These are phyloP conservation scores for Cryptococcus jaspeensis DNA, from an alignment of 1,284 basidiomycete genomes.

Conservation along the genomic window DNA sequence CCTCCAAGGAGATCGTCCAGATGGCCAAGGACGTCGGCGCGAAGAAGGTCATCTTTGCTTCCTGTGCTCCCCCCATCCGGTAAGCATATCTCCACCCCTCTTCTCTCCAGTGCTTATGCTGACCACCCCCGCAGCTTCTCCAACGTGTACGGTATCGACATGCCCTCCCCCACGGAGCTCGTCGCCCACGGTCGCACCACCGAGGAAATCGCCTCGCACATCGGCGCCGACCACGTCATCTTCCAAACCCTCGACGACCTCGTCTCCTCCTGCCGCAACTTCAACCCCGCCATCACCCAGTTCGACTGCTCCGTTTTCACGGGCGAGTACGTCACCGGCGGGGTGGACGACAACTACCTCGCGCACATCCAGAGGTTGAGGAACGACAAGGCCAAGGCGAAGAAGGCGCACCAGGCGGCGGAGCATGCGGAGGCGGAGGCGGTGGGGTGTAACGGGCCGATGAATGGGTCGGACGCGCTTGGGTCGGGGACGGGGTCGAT, in stretches of 20 bases:
- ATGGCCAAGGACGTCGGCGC: slow-evolving; percentile 99
- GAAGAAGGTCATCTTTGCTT: slow-evolving; percentile 95
- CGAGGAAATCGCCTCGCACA: slow-evolving; percentile 73
- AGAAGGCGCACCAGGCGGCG: slow-evolving; percentile 39
- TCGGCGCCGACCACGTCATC: slow-evolving; percentile 95
- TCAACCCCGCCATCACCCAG: slow-evolving; percentile 73
- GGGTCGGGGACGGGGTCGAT: slow-evolving; percentile 37
- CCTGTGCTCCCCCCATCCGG: slow-evolving; percentile 94
- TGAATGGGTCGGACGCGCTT: slow-evolving; percentile 50
- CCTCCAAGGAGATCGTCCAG: slow-evolving; percentile 97
- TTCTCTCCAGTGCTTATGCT: not conserved
- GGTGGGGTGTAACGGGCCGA: slow-evolving; percentile 47
- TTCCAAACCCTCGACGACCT: slow-evolving; percentile 95
- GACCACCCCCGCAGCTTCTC: slow-evolving; percentile 63
- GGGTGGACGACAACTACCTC: slow-evolving; percentile 86
- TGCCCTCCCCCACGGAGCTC: slow-evolving; percentile 92
- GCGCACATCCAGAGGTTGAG: slow-evolving; percentile 71
- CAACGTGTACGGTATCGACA: slow-evolving; percentile 99
- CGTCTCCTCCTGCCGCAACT: slow-evolving; percentile 77
- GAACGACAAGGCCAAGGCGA: slow-evolving; percentile 76
- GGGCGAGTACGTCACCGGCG: slow-evolving; percentile 94
- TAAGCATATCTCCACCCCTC: slow-evolving; percentile 33
- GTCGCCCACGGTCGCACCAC: slow-evolving; percentile 82
- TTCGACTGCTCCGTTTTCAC: slow-evolving; percentile 99
- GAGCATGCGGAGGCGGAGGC: slow-evolving; percentile 31